phyloP scores from a whole-genome alignment of 2,329 filamentous ascomycete genomes.

The Paradendryphiella salina region DNA sequence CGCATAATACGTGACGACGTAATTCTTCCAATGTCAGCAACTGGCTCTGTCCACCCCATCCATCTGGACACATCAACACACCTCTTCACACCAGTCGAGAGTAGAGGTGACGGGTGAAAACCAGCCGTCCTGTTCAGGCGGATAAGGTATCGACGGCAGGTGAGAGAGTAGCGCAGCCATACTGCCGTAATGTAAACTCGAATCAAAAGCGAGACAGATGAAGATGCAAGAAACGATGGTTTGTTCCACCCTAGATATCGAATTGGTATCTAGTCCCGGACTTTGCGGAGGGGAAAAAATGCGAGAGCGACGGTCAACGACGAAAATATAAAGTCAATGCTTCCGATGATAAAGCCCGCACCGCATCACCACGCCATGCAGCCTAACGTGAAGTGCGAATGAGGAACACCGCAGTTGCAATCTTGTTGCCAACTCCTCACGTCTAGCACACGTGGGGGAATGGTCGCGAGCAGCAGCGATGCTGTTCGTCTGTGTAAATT shows the following conservation, averaged over 20 bases:
- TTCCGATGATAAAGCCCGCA: slow-evolving; percentile 1
- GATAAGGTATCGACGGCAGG: slow-evolving; percentile 54
- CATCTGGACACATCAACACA: slow-evolving; percentile 36
- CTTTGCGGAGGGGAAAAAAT: slow-evolving; percentile 17
- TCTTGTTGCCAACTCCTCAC: not conserved
- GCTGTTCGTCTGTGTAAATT: slow-evolving; percentile 11
- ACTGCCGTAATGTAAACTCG: not conserved
- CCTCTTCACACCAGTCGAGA: slow-evolving; percentile 81
- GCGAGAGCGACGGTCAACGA: slow-evolving; percentile 4
- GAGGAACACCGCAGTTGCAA: not conserved
- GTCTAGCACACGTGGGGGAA: not conserved
- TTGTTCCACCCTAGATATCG: slow-evolving; percentile 1
- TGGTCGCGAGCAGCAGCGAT: slow-evolving; percentile 1
- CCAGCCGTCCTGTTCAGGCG: slow-evolving; percentile 59
- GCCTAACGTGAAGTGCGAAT: not conserved
- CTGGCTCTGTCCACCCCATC: not conserved
- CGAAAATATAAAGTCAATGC: slow-evolving; percentile 15
- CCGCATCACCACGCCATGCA: slow-evolving; percentile 4
- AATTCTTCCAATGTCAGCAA: slow-evolving; percentile 58
- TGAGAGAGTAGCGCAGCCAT: slow-evolving; percentile 44
- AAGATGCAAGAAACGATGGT: not conserved
- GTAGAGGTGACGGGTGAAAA: slow-evolving; percentile 74
- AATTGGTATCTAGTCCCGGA: slow-evolving; percentile 19
- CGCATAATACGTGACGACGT: slow-evolving; percentile 73
- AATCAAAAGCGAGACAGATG: not conserved